Percentiles rank a stretch among this genome's conserved stretches.
phyloP scores from a whole-genome alignment of 2,329 filamentous ascomycete genomes.

The Cladosporium halotolerans region DNA sequence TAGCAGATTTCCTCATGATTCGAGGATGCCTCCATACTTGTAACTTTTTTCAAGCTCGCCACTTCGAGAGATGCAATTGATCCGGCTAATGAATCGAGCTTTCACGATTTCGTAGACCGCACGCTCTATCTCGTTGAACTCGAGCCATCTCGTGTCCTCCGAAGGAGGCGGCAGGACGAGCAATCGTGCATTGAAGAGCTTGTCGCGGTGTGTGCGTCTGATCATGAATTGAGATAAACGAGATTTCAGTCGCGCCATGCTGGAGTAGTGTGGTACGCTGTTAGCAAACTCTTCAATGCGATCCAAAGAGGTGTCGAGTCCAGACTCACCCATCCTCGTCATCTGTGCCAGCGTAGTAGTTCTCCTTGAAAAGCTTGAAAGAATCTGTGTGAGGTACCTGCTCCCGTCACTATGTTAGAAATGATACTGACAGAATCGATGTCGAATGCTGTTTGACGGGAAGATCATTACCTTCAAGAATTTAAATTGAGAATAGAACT shows the following conservation, averaged over 20 bases:
- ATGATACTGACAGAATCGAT: too few relatives aligned
- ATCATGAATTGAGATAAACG: constrained; percentile 46
- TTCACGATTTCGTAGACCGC: constrained; percentile 41
- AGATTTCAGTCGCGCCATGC: constrained; percentile 31
- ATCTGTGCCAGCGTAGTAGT: constrained; percentile 32
- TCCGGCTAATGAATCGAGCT: constrained; percentile 33
- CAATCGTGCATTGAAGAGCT: constrained; percentile 49
- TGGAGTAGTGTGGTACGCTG: too few relatives aligned
- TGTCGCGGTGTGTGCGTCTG: constrained; percentile 49
- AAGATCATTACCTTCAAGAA: constrained; percentile 61
- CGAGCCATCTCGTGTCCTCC: constrained; percentile 35
- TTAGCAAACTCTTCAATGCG: too few relatives aligned
- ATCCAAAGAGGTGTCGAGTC: too few relatives aligned
- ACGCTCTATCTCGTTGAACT: constrained; percentile 49
- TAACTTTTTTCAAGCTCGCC: constrained; percentile 9
- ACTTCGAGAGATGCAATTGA: constrained; percentile 31
- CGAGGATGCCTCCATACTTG: constrained; percentile 27
- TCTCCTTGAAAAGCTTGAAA: constrained; percentile 39
- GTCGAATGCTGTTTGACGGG: too few relatives aligned
- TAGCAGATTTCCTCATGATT: too few relatives aligned
- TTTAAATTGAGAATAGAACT: constrained; percentile 71
- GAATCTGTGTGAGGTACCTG: constrained; percentile 15
- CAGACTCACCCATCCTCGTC: constrained; percentile 21
- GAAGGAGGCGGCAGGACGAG: constrained; percentile 48
- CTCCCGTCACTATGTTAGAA: too few relatives aligned